These are phyloP conservation scores for Clitopilus hobsonii DNA, from an alignment of 768 basidiomycete genomes.

Conservation along the genomic window DNA sequence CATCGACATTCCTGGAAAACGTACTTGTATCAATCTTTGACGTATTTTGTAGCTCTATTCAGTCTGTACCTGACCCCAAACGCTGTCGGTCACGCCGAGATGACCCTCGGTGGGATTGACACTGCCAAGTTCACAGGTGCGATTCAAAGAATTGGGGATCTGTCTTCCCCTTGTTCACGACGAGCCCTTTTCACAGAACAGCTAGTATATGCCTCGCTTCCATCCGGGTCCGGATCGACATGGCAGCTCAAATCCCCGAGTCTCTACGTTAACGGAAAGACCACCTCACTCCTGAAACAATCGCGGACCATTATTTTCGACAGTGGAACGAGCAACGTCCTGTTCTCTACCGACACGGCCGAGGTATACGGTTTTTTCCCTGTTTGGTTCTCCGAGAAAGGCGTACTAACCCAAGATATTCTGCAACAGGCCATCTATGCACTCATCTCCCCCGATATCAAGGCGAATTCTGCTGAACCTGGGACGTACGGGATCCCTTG, in stretches of 20 bases:
- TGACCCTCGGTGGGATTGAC: slow-evolving; percentile 52
- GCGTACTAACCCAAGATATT: slow-evolving; percentile 6
- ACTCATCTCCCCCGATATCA: slow-evolving; percentile 53
- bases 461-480: slow-evolving; percentile 44
- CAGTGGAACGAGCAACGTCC: slow-evolving; percentile 52
- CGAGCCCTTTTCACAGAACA: slow-evolving; percentile 24
- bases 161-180: slow-evolving; percentile 1
- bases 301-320: slow-evolving; percentile 49
- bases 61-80: slow-evolving; percentile 46
- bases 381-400: slow-evolving; percentile 1
- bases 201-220: slow-evolving; percentile 37
- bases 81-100: slow-evolving; percentile 42
- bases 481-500: slow-evolving; percentile 56
- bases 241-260: slow-evolving; percentile 44
- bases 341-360: slow-evolving; percentile 44
- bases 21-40: slow-evolving; percentile 13
- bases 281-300: slow-evolving; percentile 34
- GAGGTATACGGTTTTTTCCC: slow-evolving; percentile 26
- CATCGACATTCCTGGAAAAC: neutral
- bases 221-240: slow-evolving; percentile 26
- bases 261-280: slow-evolving; percentile 49
- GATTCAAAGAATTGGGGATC: neutral
- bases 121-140: slow-evolving; percentile 45
- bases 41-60: slow-evolving; percentile 53
- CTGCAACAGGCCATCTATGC: slow-evolving; percentile 45